Percentiles rank a stretch among this genome's conserved stretches.
These are phyloP conservation scores for Irpex sp. DNA, from an alignment of 1,284 basidiomycete genomes.

Conservation along the genomic window DNA sequence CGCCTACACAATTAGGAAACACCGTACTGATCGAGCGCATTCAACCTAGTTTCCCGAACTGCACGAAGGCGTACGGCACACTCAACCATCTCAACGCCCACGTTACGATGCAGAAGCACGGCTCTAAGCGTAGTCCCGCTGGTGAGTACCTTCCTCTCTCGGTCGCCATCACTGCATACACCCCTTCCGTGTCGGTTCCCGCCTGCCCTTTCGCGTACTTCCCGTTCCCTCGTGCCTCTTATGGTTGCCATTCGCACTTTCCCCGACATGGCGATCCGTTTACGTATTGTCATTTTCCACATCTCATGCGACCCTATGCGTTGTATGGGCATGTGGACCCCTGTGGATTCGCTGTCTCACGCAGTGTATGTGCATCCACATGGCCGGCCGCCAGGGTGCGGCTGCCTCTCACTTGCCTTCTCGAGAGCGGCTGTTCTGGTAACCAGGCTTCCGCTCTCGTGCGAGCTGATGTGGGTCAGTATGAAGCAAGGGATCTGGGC, in stretches of 20 bases:
- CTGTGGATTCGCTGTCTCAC: background rate
- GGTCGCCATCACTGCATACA: constrained; percentile 1
- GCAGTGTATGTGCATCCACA: background rate
- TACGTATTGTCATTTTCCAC: background rate
- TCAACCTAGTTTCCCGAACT: constrained; percentile 61
- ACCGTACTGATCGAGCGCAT: background rate
- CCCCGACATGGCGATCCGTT: background rate
- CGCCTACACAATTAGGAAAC: background rate
- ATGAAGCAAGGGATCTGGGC: background rate
- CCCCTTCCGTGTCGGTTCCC: background rate
- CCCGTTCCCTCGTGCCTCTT: background rate
- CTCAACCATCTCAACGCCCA: constrained; percentile 92
- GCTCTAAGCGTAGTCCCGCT: constrained; percentile 75
- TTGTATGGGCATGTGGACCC: background rate
- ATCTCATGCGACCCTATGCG: background rate
- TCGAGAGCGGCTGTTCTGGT: background rate
- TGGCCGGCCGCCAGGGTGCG: background rate
- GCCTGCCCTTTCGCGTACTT: background rate
- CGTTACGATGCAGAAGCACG: constrained; percentile 92
- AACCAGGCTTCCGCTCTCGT: background rate
- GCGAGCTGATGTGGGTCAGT: background rate
- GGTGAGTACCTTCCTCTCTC: constrained; percentile 47
- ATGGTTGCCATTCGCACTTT: background rate
- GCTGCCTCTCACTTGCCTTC: background rate
- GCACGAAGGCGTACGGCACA: constrained; percentile 84